Percentiles rank a stretch among this genome's conserved stretches.
phyloP scores from a whole-genome alignment of 306 rosid genomes.

The Medicago lupulina region DNA sequence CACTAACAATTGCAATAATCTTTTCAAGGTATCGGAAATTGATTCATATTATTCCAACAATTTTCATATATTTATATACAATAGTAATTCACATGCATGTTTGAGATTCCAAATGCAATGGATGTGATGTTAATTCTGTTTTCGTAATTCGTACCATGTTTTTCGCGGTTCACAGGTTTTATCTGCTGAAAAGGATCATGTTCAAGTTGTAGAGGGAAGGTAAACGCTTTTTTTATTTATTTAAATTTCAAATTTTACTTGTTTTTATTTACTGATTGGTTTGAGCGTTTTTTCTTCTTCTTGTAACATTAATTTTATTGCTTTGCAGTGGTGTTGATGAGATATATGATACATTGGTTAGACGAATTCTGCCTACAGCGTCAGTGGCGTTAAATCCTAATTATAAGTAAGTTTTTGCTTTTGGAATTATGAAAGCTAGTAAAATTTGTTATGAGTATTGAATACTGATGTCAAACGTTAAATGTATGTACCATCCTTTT shows the following conservation, averaged over 20 bases:
- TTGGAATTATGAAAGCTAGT: conserved; percentile 27
- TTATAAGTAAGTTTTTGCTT: conserved; percentile 62
- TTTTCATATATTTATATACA: background rate
- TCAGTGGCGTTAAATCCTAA: conserved; percentile 58
- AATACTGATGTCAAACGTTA: conserved; percentile 12
- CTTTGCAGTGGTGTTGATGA: conserved; percentile 66
- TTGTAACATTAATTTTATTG: conserved; percentile 10
- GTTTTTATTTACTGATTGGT: background rate
- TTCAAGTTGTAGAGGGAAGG: conserved; percentile 73
- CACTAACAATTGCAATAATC: conserved; percentile 43
- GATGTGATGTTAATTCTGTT: conserved; percentile 17
- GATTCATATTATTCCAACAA: background rate
- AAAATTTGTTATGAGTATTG: conserved; percentile 27
- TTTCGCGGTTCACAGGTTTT: conserved; percentile 54
- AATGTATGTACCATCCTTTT: background rate
- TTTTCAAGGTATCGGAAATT: conserved; percentile 51
- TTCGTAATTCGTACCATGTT: background rate
- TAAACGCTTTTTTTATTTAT: conserved; percentile 28
- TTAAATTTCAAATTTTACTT: background rate
- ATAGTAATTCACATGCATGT: background rate
- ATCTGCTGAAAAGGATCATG: conserved; percentile 57
- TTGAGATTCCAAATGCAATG: background rate
- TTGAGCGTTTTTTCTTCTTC: no score
- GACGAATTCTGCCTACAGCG: conserved; percentile 61
- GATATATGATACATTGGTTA: conserved; percentile 76